Evolutionary conservation across 73 alveolate species (phyloP).

Genomic region (Paramecium caudatum): DNA sequence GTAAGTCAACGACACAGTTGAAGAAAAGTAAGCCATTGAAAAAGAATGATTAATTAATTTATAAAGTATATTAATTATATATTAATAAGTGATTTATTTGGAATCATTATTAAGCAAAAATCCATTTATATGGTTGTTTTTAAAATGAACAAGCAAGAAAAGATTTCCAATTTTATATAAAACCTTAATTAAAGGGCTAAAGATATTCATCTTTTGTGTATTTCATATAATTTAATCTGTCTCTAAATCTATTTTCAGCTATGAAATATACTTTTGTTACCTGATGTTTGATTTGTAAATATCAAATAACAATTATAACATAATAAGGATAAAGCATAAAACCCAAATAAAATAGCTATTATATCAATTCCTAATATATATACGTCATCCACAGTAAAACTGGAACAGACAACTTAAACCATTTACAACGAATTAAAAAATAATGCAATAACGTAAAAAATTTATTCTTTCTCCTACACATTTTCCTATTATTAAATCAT

Average conservation of each 20-base stretch:
- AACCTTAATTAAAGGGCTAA: conserved; percentile 12
- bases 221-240: conserved; percentile 40
- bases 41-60: too few species aligned
- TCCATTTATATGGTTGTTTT: conserved; percentile 31
- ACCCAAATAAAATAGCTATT: not conserved
- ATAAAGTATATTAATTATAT: too few species aligned
- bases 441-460: not conserved
- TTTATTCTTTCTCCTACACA: conserved; percentile 38
- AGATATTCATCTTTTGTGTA: not conserved
- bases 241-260: conserved; percentile 43
- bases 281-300: conserved; percentile 8
- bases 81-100: too few species aligned
- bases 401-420: not conserved
- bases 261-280: too few species aligned
- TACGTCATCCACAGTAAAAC: not conserved
- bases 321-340: not conserved
- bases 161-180: not conserved
- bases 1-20: too few species aligned
- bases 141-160: conserved; percentile 5
- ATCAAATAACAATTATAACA: not conserved
- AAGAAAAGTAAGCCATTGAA: too few species aligned
- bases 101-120: not conserved
- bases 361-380: not conserved
- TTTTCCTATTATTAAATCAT: not conserved
- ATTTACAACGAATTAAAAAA: too few species aligned